These are phyloP conservation scores for Clarireedia sp. DNA, from an alignment of 2,329 filamentous ascomycete species.

Conservation along the genomic window DNA sequence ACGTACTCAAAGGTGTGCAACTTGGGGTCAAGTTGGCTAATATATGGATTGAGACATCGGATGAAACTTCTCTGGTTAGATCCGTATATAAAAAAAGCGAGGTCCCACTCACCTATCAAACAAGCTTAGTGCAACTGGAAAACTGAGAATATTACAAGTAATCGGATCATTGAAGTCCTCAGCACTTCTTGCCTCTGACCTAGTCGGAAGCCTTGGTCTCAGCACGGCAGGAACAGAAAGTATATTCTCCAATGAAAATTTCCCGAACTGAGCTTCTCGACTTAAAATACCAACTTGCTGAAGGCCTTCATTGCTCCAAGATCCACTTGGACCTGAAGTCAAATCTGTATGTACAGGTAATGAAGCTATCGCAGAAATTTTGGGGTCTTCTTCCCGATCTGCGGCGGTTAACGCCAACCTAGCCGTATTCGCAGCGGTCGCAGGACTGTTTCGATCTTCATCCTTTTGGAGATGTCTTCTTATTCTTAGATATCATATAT, in stretches of 20 bases:
- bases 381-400: too few species aligned
- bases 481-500: background rate
- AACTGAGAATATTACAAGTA: slow-evolving; percentile 23
- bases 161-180: slow-evolving; percentile 26
- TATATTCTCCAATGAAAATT: slow-evolving; percentile 31
- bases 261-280: slow-evolving; percentile 29
- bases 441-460: too few species aligned
- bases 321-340: background rate
- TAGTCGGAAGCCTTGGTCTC: background rate
- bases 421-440: too few species aligned
- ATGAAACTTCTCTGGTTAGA: too few species aligned
- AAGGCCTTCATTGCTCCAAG: slow-evolving; percentile 13
- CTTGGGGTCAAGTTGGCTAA: slow-evolving; percentile 33
- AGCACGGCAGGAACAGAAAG: slow-evolving; percentile 18
- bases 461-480: background rate
- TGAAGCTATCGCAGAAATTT: too few species aligned
- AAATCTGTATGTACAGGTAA: background rate
- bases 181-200: background rate
- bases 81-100: too few species aligned
- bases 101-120: slow-evolving; percentile 22
- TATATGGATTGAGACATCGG: slow-evolving; percentile 33
- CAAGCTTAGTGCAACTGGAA: slow-evolving; percentile 26
- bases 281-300: slow-evolving; percentile 31
- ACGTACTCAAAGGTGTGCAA: slow-evolving; percentile 34
- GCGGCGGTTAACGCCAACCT: too few species aligned